Conservation (phyloP, 2,329 filamentous ascomycete species). For the Talaromyces verruculosus region DNA sequence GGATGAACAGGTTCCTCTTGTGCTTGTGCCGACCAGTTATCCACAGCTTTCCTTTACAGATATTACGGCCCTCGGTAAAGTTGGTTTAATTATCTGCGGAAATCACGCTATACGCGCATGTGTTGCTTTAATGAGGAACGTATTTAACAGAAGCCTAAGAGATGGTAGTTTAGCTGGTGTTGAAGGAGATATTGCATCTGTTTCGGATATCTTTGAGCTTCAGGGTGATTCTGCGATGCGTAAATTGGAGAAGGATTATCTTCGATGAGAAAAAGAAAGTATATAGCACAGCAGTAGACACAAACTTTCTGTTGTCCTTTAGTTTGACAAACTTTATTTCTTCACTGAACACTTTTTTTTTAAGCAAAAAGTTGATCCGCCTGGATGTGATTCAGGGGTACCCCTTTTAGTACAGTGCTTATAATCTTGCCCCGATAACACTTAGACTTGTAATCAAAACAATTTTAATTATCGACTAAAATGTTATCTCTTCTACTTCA, state of each 20-base stretch:
- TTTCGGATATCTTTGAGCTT: not conserved
- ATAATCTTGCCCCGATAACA: too few species aligned
- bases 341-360: too few species aligned
- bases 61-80: not conserved
- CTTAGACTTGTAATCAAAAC: too few species aligned
- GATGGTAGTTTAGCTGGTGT: not conserved
- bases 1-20: not conserved
- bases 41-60: not conserved
- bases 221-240: conserved; percentile 1
- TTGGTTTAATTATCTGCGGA: not conserved
- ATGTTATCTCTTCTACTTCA: too few species aligned
- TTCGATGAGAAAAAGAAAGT: not conserved
- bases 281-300: too few species aligned
- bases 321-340: too few species aligned
- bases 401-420: too few species aligned
- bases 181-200: conserved; percentile 3
- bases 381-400: too few species aligned
- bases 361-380: too few species aligned
- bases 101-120: not conserved
- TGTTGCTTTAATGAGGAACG: not conserved
- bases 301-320: too few species aligned
- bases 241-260: not conserved
- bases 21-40: not conserved
- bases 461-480: too few species aligned
- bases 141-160: not conserved